Percentiles rank a stretch among this genome's conserved stretches.
Conservation (phyloP, 805 yeast species). For the Teunomyces tritomae region DNA sequence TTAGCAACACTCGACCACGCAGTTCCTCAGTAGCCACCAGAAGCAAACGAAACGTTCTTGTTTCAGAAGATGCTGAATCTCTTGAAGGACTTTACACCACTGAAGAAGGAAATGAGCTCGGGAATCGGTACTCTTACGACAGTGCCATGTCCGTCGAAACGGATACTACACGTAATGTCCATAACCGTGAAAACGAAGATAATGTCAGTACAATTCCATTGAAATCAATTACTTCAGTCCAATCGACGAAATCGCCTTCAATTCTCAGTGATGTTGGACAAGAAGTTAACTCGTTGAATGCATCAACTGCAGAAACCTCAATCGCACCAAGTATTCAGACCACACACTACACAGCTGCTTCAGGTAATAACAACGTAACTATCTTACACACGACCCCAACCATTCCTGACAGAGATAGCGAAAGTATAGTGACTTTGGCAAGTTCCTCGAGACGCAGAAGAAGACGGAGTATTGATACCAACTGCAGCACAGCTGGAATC, state of each 20-base stretch:
- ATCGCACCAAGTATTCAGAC: constrained; percentile 41
- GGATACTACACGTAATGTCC: not conserved
- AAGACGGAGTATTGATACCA: constrained; percentile 48
- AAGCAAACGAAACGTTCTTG: not conserved
- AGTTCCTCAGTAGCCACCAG: not conserved
- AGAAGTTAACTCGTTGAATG: constrained; percentile 33
- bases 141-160: not conserved
- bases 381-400: not conserved
- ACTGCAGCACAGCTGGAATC: constrained; percentile 65
- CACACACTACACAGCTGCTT: constrained; percentile 1
- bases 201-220: constrained; percentile 50
- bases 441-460: constrained; percentile 37
- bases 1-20: constrained; percentile 5
- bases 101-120: not conserved
- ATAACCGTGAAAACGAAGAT: constrained; percentile 18
- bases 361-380: not conserved
- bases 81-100: not conserved
- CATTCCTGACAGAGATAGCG: constrained; percentile 36
- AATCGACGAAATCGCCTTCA: constrained; percentile 40
- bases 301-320: constrained; percentile 52
- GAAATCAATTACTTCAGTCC: constrained; percentile 42
- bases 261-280: constrained; percentile 28
- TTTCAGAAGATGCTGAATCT: not conserved
- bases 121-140: not conserved
- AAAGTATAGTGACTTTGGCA: constrained; percentile 43